phyloP scores from a whole-genome alignment of 352 stramenopile genomes.

The Phytophthora uliginosa region DNA sequence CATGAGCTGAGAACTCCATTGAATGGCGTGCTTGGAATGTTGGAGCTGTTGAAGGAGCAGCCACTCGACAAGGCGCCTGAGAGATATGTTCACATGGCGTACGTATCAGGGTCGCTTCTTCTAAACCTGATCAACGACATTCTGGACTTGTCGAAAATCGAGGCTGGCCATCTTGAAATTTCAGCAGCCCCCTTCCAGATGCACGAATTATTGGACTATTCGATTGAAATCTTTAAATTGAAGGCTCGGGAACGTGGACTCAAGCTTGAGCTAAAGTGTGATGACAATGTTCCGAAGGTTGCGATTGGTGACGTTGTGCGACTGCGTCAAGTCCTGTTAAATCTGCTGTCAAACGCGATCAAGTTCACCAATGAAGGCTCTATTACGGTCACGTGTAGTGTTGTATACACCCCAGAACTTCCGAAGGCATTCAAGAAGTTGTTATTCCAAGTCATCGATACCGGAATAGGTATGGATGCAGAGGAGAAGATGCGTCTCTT shows the following conservation, averaged over 20 bases:
- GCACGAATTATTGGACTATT: conserved; percentile 86
- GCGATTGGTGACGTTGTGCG: conserved; percentile 85
- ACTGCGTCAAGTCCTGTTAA: conserved; percentile 83
- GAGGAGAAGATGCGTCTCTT: conserved; percentile 88
- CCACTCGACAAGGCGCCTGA: conserved; percentile 72
- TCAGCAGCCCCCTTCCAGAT: conserved; percentile 88
- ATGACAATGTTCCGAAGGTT: conserved; percentile 69
- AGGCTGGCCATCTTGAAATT: conserved; percentile 93
- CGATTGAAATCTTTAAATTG: conserved; percentile 93
- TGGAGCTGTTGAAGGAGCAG: conserved; percentile 85
- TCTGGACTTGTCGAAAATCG: conserved; percentile 94
- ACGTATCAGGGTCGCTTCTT: conserved; percentile 87
- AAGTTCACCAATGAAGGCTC: conserved; percentile 90
- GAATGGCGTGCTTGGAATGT: conserved; percentile 87
- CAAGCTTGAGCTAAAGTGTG: conserved; percentile 83
- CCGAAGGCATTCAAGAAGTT: conserved; percentile 76
- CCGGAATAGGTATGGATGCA: conserved; percentile 82
- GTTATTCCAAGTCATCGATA: conserved; percentile 90
- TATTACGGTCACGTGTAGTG: conserved; percentile 82
- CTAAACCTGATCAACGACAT: conserved; percentile 95
- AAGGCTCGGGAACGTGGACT: conserved; percentile 88
- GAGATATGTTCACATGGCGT: conserved; percentile 89
- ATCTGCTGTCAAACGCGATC: conserved; percentile 89
- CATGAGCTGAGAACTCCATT: conserved; percentile 86
- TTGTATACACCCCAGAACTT: conserved; percentile 73